phyloP scores from a whole-genome alignment of 2,329 filamentous ascomycete genomes.

The Fragosphaeria purpurea region DNA sequence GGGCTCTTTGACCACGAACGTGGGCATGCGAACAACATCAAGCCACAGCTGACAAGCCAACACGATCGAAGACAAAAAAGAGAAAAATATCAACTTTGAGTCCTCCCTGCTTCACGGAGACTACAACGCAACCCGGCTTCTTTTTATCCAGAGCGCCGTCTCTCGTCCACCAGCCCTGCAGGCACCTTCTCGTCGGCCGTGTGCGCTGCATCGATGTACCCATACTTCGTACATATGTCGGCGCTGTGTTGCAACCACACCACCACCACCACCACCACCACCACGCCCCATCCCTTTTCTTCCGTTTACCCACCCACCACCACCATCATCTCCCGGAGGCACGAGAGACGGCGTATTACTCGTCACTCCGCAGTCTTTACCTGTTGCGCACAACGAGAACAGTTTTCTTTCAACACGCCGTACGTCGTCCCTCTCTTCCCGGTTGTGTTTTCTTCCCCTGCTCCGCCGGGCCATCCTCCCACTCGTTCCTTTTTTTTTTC shows the following conservation, averaged over 20 bases:
- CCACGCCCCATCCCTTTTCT: constrained; percentile 1
- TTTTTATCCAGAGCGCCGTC: no score
- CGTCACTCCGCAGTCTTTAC: neutral
- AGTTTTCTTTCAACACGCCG: no score
- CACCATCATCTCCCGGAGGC: constrained; percentile 4
- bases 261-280: no score
- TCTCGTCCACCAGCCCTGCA: no score
- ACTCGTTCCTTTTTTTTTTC: neutral
- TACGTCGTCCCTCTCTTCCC: constrained; percentile 4
- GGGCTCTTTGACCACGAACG: neutral
- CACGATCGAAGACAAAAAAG: no score
- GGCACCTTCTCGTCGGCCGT: no score
- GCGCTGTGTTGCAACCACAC: no score
- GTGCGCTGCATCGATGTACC: neutral
- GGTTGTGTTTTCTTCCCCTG: constrained; percentile 10
- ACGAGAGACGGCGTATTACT: neutral
- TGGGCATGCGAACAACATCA: neutral
- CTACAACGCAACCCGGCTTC: no score
- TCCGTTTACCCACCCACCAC: constrained; percentile 8
- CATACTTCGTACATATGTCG: neutral
- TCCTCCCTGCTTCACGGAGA: no score
- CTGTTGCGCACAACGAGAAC: no score
- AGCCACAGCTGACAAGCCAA: no score
- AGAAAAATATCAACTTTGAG: no score
- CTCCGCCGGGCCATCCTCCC: constrained; percentile 7